Base-by-base conservation (phyloP, 192 early-diverging fungal species). In the Coemansia sp. region DNA sequence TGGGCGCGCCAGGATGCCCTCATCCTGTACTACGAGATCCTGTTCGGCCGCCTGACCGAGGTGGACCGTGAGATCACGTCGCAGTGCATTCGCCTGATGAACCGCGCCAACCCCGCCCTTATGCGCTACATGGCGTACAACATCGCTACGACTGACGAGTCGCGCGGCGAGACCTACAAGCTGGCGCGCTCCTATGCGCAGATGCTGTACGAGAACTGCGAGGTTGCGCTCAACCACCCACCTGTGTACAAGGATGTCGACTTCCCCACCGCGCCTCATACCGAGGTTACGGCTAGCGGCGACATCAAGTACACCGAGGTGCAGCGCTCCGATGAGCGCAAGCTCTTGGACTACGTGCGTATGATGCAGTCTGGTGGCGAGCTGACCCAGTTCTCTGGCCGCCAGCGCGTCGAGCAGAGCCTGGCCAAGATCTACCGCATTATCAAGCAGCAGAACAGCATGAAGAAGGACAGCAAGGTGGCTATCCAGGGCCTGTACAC, bases 301-400 rank as follows among this genome's bases (percentile, higher is more conserved):
- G 84, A 95, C 31, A 68, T 83, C 58, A 95, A 94, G 89, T 64
- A 88, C 79, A 69, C 72, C 39, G 94, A 96, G 77, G 83, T 87
- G 61, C 90, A 86, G 67, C 90, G 94, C 59, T 74, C 69, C 43
- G 89, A 90, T 31, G 82, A 85, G 65, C 90, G 89, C 79, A 97
- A 97, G 88, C 86, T 97, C 76, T 89, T 93, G 74, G 90, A 95
- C 64, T 97, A 95, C 70, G 93, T 97, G 76, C 86, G 89, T 72
- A 90, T 90, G 55, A 93, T 97, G 93, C 82, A 85, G 82, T 78
- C 82, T 26, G 90, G 88, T 23, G 84, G 85, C 61, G 85, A 88
- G 72, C 83, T 88, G 73, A 83, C 88, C 48, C 86, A 92, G 73
- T 92, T 88, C 86, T 85, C 85, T 39, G 85, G 86, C 79, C 90